Percentiles rank a stretch among this genome's conserved stretches.
Evolutionary conservation across 257 asterid species (phyloP).

Genomic region (Haberlea rhodopensis): DNA sequence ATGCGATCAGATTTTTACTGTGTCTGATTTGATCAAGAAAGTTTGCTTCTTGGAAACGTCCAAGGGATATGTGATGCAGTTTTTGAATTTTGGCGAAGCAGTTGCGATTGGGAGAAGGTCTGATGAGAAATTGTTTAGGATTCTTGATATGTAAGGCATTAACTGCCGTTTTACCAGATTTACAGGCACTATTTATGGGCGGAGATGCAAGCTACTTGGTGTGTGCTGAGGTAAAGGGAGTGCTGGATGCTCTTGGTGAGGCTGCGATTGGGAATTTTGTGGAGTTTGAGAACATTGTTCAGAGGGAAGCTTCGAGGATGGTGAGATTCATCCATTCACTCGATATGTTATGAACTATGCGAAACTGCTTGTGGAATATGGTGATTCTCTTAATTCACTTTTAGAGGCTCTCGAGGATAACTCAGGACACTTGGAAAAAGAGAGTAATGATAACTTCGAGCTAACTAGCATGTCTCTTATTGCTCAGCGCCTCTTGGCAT

Average conservation of each 20-base stretch:
- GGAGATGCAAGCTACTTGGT: no score
- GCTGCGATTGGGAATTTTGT: slow-evolving; percentile 87
- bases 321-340: slow-evolving; percentile 81
- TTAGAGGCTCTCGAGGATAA: slow-evolving; percentile 48
- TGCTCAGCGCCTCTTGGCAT: slow-evolving; percentile 54
- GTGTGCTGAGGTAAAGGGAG: slow-evolving; percentile 74
- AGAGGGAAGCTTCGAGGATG: slow-evolving; percentile 72
- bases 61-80: no score
- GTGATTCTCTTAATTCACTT: slow-evolving; percentile 61
- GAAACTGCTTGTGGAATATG: slow-evolving; percentile 77
- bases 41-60: no score
- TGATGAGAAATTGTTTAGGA: slow-evolving; percentile 71
- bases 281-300: slow-evolving; percentile 87
- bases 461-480: slow-evolving; percentile 48
- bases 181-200: no score
- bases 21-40: no score
- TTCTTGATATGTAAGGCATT: slow-evolving; percentile 88
- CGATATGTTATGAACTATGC: slow-evolving; percentile 92
- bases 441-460: slow-evolving; percentile 40
- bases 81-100: no score
- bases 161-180: slow-evolving; percentile 54
- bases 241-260: slow-evolving; percentile 65
- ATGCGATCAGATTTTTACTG: no score
- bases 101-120: no score
- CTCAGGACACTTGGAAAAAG: slow-evolving; percentile 24